A percentile compares a stretch with the other conserved stretches of the same genome.
Conservation (phyloP, 2,329 filamentous ascomycete species). For the Microsporum canis region DNA sequence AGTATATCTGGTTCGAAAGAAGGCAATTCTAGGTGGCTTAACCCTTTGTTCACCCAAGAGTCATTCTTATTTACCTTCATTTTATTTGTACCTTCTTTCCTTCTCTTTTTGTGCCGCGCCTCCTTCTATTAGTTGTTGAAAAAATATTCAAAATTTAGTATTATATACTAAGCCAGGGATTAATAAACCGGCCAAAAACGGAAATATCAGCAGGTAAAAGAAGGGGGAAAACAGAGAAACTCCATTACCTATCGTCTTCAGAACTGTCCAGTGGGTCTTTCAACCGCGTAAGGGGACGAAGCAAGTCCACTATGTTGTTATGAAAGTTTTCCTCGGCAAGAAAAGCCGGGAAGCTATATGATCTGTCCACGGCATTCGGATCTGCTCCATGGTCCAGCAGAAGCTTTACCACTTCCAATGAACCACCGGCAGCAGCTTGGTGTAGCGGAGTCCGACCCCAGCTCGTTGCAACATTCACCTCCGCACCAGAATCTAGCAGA, state of each 20-base stretch:
- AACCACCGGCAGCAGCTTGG: neutral
- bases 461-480: neutral
- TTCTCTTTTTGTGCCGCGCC: too few relatives aligned
- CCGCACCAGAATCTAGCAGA: neutral
- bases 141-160: too few relatives aligned
- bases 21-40: neutral
- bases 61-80: neutral
- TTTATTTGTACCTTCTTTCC: neutral
- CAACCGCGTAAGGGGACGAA: neutral
- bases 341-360: neutral
- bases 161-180: too few relatives aligned
- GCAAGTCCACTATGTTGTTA: neutral
- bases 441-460: conserved; percentile 3
- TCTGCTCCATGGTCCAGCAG: neutral
- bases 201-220: too few relatives aligned
- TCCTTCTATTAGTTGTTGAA: too few relatives aligned
- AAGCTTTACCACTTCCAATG: neutral
- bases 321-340: neutral
- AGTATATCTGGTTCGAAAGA: conserved; percentile 18
- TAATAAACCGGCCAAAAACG: too few relatives aligned
- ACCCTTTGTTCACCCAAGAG: neutral
- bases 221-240: too few relatives aligned
- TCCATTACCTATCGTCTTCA: too few relatives aligned
- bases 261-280: neutral
- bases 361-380: neutral